Percentiles rank a stretch among this genome's conserved stretches.
These are phyloP conservation scores for Gossypium bickii DNA, from an alignment of 345 rosid species.

Conservation along the genomic window DNA sequence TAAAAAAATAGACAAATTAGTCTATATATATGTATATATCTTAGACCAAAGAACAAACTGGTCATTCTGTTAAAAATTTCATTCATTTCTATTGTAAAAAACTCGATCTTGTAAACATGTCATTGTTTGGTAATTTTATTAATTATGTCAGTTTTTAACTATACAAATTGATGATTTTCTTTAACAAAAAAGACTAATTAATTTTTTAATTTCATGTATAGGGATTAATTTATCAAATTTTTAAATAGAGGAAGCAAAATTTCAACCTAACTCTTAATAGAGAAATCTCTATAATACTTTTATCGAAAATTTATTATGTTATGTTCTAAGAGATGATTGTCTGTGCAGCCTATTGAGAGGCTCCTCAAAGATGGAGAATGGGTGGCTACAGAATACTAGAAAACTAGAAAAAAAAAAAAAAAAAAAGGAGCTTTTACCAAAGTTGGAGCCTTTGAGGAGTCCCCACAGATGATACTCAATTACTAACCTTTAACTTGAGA, in stretches of 20 bases:
- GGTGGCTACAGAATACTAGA: too few species aligned
- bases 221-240: too few species aligned
- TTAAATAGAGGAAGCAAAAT: fast-evolving
- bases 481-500: neutral
- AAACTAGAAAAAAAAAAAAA: too few species aligned
- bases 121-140: too few species aligned
- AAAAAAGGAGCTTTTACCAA: neutral
- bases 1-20: too few species aligned
- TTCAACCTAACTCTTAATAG: too few species aligned
- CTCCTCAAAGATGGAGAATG: too few species aligned
- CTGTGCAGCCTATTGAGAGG: conserved; percentile 13
- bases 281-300: fast-evolving
- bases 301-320: too few species aligned
- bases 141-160: too few species aligned
- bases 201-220: fast-evolving
- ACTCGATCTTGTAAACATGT: fast-evolving
- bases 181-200: too few species aligned
- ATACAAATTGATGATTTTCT: fast-evolving
- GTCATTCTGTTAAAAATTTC: fast-evolving
- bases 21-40: too few species aligned
- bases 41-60: fast-evolving
- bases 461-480: neutral
- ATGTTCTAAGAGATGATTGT: neutral
- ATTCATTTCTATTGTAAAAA: too few species aligned
- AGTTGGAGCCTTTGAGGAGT: neutral